Evolutionary conservation across 495 filamentous ascomycete genomes (phyloP), one percentile per base, ranked within the genome.

Genomic region (Neurospora cerealis): DNA sequence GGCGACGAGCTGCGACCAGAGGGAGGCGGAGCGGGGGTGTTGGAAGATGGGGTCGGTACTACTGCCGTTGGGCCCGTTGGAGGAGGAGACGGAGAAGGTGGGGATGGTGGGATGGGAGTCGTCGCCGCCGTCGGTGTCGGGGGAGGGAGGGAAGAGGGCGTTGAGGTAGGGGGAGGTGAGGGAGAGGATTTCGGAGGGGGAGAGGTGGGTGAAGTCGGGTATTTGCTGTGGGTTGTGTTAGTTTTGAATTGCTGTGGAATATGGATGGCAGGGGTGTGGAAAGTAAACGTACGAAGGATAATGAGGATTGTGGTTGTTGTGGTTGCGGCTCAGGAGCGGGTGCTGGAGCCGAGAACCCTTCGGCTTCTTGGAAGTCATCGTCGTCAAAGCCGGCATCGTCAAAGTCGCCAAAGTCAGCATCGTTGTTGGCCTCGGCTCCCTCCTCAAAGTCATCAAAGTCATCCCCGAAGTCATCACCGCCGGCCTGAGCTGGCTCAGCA

Each of bases 381-480:
- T 66, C 54, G 13, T 62, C 48, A 60, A 60, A 60, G 5, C 48
- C 48, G 48, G 48, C 48, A 32, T 60, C 24, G 46, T 80, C 78
- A 66, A 79, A 79, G 32, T 72, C 76, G 78, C 93, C 93, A 84
- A 98, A 98, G 81, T 97, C 94, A 70, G 90, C 93, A 86, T 95
- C 95, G 81, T 96, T 94, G 74, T 86, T 89, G 75, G 89, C 88
- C 71, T 90, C 89, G 71, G 87, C 88, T 48, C 91, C 93, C 80
- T 93, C 94, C 79, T 95, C 94, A 80, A 98, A 98, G 77, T 98
- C 95, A 82, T 98, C 96, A 88, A 98, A 97, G 74, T 97, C 95
- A 79, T 96, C 95, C 73, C 92, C 93, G 83, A 91, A 91, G 24
- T 85, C 90, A 75, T 87, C 87, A 32, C 81, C 87, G 74, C 83